Conservation (phyloP, 495 filamentous ascomycete genomes). For the Annulohypoxylon maeteangense region DNA sequence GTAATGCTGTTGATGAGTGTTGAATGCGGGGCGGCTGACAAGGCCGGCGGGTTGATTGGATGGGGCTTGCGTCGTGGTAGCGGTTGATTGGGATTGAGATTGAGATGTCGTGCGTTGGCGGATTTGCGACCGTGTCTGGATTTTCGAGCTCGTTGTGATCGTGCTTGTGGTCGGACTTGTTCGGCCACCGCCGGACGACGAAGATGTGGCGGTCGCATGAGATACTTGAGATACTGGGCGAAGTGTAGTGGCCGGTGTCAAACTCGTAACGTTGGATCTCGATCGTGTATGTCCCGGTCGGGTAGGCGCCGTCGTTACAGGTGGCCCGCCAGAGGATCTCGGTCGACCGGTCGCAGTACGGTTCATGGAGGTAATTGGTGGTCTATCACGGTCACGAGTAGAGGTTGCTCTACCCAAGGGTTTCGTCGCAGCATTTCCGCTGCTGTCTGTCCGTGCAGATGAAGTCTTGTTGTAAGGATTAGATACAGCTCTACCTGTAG, state of each 20-base stretch:
- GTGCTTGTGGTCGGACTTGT: conserved; percentile 43
- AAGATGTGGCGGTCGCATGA: conserved; percentile 15
- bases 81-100: conserved; percentile 27
- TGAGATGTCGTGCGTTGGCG: conserved; percentile 28
- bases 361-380: conserved; percentile 41
- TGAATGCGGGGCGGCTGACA: conserved; percentile 65
- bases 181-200: conserved; percentile 31
- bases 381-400: conserved; percentile 37
- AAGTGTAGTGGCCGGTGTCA: conserved; percentile 56
- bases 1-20: conserved; percentile 75
- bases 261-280: conserved; percentile 55
- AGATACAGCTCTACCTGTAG: conserved; percentile 27
- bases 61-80: conserved; percentile 13
- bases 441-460: conserved; percentile 20
- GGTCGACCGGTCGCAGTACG: conserved; percentile 38
- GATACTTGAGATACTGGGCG: conserved; percentile 52
- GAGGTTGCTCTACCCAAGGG: conserved; percentile 39
- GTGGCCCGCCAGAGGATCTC: conserved; percentile 38
- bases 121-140: conserved; percentile 37
- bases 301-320: conserved; percentile 19
- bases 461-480: conserved; percentile 27
- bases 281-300: conserved; percentile 47
- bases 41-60: conserved; percentile 17
- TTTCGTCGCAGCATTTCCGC: conserved; percentile 22
- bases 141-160: conserved; percentile 23